Base-by-base conservation (phyloP, 2,329 filamentous ascomycete species). In the Aspergillus brunneoviolaceus region DNA sequence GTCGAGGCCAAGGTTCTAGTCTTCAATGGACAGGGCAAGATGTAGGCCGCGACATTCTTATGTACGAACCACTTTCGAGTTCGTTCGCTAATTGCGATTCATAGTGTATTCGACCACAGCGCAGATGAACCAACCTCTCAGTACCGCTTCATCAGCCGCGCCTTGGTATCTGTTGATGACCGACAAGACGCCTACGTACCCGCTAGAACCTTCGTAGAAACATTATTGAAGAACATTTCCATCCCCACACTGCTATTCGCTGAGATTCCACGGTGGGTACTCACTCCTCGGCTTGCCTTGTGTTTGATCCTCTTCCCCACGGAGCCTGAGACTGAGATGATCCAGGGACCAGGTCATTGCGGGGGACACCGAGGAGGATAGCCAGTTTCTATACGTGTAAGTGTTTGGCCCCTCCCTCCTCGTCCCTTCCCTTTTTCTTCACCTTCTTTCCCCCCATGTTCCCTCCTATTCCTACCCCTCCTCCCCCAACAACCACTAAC, bases 61-160 rank as follows among this genome's bases (percentile, higher is more conserved):
- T 16, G 2, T 27, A 21, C n/a, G 11, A 27, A 27, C 6, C 27
- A 9, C 27, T 2, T 27, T 7, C 6, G 2, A 7, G 7, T 14
- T 4, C 11, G 1, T 12, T 14, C 9, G 16, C 19, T 52, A 33
- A 52, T 29, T 14, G 4, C 33, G 33, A 16, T 12, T 4, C 4
- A 6, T 10, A 59, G 57, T 29, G 19, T 59, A 12, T 59, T 53
- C 45, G 57, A 52, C 29, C 29, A 59, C 31, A 49, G 35, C 31
- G n/a, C 33, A 27, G 51, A 33, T 19, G 25, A 23, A 11, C n/a
- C 23, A 21, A 42, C 57, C 16, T 49, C 51, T 14, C 39, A n/a
- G 19, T 59, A 49, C 23, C n/a, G 6, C 27, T 59, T 59, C 31
- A 6, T 19, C 19, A 5, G 55, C 12, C 42, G 57, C 16, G 25